Base-by-base conservation (phyloP, 2,329 filamentous ascomycete genomes). In the Corynespora cassiicola region DNA sequence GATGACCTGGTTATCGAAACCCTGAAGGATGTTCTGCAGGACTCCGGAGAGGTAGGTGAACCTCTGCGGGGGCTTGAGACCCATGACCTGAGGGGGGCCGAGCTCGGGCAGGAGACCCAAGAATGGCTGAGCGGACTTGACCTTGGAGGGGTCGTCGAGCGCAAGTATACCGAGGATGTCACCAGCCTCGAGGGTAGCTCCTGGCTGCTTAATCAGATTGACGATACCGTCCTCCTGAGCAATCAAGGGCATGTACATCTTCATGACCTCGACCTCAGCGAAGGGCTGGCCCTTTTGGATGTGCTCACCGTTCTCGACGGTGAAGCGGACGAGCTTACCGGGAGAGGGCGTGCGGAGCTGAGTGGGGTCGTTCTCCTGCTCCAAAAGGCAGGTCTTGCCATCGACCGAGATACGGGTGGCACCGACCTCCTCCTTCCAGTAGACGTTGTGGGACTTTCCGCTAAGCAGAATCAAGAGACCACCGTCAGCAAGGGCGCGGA, bases 171-270 rank as follows among this genome's bases (percentile, higher is more conserved):
- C 94, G n/a, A 99, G 83, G 45, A 99, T 97, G 67, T 99, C 94
- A 71, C 94, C 94, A 65, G 94, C 94, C 71, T 97, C 91, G 31
- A 99, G 87, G 12, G 90, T 95, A n/a, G 94, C 88, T 69, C 94
- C 94, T 48, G 94, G 94, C 75, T 97, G 94, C 82, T 99, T 99
- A 79, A 99, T 96, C 61, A 99, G 82, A 75, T 96, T 94, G 39
- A 99, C 92, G 37, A 95, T 81, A 77, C 94, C 94, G 59, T 96
- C 94, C 70, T 99, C 94, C 66, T 91, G 87, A 3, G 94, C 88
- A 46, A 99, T 81, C 38, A 99, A 80, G 62, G 94, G 94, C 94
- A 99, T 99, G 81, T 97, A 97, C 94, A 99, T 99, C 81, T 99
- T 99, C 94, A 99, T 99, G 73, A 99, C 94, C 74, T 99, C 94